Base-by-base conservation (phyloP, 257 asterid genomes). In the Ballota nigra region DNA sequence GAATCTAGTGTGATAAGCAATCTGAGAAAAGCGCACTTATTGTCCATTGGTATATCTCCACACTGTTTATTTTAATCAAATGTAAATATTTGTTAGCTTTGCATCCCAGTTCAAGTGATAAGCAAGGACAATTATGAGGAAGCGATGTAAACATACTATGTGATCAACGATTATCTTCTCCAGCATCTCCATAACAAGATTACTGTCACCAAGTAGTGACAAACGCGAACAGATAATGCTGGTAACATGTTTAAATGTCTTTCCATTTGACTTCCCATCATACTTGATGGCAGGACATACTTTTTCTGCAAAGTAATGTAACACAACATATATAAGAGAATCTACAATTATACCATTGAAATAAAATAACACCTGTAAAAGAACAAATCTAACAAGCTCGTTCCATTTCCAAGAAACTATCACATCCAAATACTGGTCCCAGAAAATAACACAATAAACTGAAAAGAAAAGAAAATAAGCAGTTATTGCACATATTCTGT, bases 1-100 rank as follows among this genome's bases (percentile, higher is more conserved):
- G 92, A 82, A 84, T 88, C 93, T 3, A 92, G 84, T 53, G 83
- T 63, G 67, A 78, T 26, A 6, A 90, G 89, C 85, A 90, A 78
- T 85, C 96, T 88, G 66, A 92, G 78, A 43, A 90, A 79, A 33
- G 89, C 93, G 69, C 94, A 87, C 74, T 81, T 82, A 74, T 87
- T 92, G 72, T 87, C 96, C 79, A 85, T 72, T 0, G 96, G 86
- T 71, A 68, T 80, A 73, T 78, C 72, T 34, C 79, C 85, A 70
- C 85, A 78, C 98, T 90, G 86, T 67, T 53, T 68, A 78, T 41
- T 58, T 56, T 69, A 55, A 58, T 23, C 8, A 33, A 60, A 71
- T 33, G 57, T 41, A 58, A 49, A 24, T 8, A 28, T 24, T 31
- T 55, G 40, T 16, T 8, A 41, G 38, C n/a, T 60, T 68, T 67